Evolutionary conservation across 2,329 filamentous ascomycete species (phyloP).

Genomic region (Colletotrichum lupini): DNA sequence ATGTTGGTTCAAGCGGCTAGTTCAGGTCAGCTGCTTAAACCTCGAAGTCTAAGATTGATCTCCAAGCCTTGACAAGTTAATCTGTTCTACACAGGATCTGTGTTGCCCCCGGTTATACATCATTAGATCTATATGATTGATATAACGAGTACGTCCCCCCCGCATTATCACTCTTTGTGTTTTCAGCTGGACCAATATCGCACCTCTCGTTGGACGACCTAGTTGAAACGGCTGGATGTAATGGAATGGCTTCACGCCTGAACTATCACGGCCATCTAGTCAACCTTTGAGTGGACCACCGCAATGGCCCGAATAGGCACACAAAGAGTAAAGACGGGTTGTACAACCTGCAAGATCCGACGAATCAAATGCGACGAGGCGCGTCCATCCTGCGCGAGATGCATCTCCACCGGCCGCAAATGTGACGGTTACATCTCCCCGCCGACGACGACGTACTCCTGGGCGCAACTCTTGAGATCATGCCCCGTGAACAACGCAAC

Average conservation of each 20-base stretch:
- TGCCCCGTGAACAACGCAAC: background rate
- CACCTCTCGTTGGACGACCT: background rate
- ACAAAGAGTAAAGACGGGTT: conserved; percentile 35
- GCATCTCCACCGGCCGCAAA: conserved; percentile 27
- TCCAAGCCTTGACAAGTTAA: background rate
- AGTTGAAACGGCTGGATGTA: background rate
- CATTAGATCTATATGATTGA: background rate
- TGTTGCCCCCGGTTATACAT: background rate
- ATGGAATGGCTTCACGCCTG: background rate
- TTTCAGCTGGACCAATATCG: background rate
- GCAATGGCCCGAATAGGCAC: conserved; percentile 7
- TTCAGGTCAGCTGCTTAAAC: background rate
- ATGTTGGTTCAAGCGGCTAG: background rate
- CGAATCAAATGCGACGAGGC: conserved; percentile 37
- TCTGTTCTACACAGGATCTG: background rate
- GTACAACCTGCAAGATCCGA: conserved; percentile 37
- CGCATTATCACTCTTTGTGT: background rate
- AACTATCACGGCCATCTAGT: background rate
- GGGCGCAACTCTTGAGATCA: background rate
- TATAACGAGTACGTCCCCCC: background rate
- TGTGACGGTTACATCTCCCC: conserved; percentile 34
- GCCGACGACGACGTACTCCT: background rate
- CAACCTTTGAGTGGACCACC: background rate
- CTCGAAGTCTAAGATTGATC: background rate
- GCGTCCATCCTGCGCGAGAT: conserved; percentile 35